These are phyloP conservation scores for Cairneyella variabilis DNA, from an alignment of 495 filamentous ascomycete genomes.

Conservation along the genomic window DNA sequence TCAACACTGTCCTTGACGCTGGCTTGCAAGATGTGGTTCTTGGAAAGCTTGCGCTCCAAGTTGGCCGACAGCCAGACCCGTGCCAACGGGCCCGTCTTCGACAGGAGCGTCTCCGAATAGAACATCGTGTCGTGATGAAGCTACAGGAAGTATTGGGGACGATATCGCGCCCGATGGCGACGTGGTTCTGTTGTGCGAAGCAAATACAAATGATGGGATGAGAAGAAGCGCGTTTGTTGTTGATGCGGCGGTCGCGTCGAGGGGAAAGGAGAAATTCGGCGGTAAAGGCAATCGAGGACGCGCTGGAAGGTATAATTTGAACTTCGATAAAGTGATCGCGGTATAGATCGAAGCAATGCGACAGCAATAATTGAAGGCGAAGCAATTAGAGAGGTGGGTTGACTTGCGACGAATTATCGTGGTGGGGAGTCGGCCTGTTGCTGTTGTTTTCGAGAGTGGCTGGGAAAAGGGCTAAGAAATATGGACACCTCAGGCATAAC, in stretches of 20 bases:
- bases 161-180: constrained; percentile 24
- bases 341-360: neutral
- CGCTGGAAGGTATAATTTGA: neutral
- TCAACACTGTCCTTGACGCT: constrained; percentile 90
- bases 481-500: neutral
- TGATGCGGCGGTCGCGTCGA: constrained; percentile 17
- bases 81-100: constrained; percentile 93
- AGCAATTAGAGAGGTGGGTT: neutral
- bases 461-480: neutral
- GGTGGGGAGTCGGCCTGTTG: constrained; percentile 1
- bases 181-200: constrained; percentile 15
- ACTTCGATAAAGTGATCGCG: constrained; percentile 7
- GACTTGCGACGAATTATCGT: neutral
- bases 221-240: constrained; percentile 31
- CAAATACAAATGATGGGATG: constrained; percentile 27
- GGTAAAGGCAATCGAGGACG: constrained; percentile 4
- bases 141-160: constrained; percentile 15
- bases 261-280: neutral
- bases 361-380: neutral
- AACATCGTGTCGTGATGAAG: constrained; percentile 63
- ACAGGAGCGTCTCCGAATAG: constrained; percentile 93
- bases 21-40: constrained; percentile 87
- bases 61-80: constrained; percentile 98
- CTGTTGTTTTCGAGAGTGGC: constrained; percentile 1
- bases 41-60: constrained; percentile 93